Evolutionary conservation across 2,329 filamentous ascomycete genomes (phyloP), one percentile per base, ranked within the genome.

Genomic region (Tolypocladium amazonense): DNA sequence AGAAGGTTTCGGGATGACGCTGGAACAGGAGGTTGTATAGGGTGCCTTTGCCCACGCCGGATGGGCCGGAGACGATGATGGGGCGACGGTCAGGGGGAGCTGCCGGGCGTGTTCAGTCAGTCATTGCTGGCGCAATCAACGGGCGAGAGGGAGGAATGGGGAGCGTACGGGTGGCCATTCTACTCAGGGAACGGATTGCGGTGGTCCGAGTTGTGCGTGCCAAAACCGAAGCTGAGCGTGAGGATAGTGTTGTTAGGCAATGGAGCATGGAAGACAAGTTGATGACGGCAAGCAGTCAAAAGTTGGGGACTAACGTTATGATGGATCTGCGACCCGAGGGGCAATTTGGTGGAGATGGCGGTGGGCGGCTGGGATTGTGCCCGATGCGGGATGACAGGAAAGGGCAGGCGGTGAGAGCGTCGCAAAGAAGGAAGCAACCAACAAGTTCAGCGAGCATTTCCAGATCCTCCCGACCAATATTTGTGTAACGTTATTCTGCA

Each of bases 31-130:
- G 80, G 69, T 86, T 86, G 73, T 89, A 87, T 62, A 93, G 85
- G 15, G 90, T 93, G 66, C 87, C 88, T 75, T 93, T 93, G 65
- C 89, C 89, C 50, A 89, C 83, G 70, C 89, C 89, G 3, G 85
- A 88, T 61, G 89, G 89, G 57, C 89, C 89, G 55, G 86, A 90
- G 73, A 93, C 87, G 67, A 93, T 84, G 67, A 92, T 79, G 23
- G 88, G 88, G 23, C 83, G 81, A 65, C 73, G 73, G 69, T 83
- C 79, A 56, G 75, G 63, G n/a, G 79, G 76, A 33, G 41, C 67
- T 68, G 53, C 23, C 47, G 30, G 39, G 37, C 15, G 4, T 20
- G 18, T 35, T 12, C 20, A n/a, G 50, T 54, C 30, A 54, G 9
- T 23, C 11, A 15, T 23, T 20, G 9, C n/a, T 5, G 12, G 14